phyloP scores from a whole-genome alignment of 441 rosid species.

The Populus hybrid region DNA sequence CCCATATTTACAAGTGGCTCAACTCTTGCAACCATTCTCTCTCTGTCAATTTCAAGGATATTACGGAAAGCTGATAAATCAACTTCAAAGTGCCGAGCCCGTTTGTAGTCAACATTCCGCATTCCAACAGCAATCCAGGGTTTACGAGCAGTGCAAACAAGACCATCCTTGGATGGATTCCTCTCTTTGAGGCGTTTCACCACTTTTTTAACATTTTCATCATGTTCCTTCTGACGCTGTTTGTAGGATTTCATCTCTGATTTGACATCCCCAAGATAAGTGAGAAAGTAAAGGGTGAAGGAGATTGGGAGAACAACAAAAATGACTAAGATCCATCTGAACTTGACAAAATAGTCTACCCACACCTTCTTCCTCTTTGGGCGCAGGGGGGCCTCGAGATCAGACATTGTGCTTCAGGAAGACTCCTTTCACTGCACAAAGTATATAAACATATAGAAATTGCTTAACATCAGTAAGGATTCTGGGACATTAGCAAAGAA shows the following conservation, averaged over 20 bases:
- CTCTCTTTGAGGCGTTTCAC: slow-evolving; percentile 83
- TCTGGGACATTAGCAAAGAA: not conserved
- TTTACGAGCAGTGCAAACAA: slow-evolving; percentile 97
- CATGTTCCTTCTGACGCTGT: slow-evolving; percentile 91
- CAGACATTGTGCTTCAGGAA: slow-evolving; percentile 51
- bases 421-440: slow-evolving; percentile 28
- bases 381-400: slow-evolving; percentile 74
- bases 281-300: slow-evolving; percentile 66
- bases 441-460: not conserved
- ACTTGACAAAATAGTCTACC: slow-evolving; percentile 83
- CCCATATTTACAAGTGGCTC: slow-evolving; percentile 99
- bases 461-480: not conserved
- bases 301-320: slow-evolving; percentile 94
- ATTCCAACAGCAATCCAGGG: slow-evolving; percentile 99
- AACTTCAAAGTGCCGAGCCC: slow-evolving; percentile 93
- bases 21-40: slow-evolving; percentile 82
- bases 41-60: slow-evolving; percentile 76
- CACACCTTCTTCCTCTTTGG: slow-evolving; percentile 85
- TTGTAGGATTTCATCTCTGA: slow-evolving; percentile 82
- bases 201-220: slow-evolving; percentile 78
- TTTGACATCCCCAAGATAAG: slow-evolving; percentile 83
- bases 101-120: slow-evolving; percentile 97
- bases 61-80: slow-evolving; percentile 82
- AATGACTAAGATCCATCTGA: slow-evolving; percentile 90
- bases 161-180: slow-evolving; percentile 82